Evolutionary conservation across 2,329 filamentous ascomycete species (phyloP), one percentile per base, ranked within the genome.

Genomic region (Westerdykella ornata): DNA sequence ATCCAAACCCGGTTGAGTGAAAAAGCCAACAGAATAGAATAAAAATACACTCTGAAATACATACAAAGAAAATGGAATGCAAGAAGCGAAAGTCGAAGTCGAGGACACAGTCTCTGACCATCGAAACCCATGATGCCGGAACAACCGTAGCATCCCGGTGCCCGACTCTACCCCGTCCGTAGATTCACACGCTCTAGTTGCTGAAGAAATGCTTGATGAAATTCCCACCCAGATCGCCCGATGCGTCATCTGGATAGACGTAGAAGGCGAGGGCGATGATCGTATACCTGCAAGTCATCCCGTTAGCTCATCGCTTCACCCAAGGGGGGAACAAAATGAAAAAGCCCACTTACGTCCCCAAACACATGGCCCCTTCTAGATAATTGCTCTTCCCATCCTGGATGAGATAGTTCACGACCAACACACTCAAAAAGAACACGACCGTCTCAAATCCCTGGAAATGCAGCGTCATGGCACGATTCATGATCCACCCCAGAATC

Each of bases 361-460:
- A 53, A 48, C 71, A 74, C 71, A 74, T 74, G 41, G 82, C 81
- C 12, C 87, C 87, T 68, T 94, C 87, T 11, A 94, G 77, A 56
- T 92, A 94, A 60, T 94, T 94, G 62, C 82, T 88, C 62, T 88
- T 77, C 9, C 87, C 87, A 57, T 94, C 88, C 46, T 90, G 72
- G 37, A 94, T 87, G 45, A 94, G 69, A 61, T 92, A 94, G 67
- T 90, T 92, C 66, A 90, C 85, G 48, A 94, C 88, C 49, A 94
- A 81, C 6, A 88, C 82, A 38, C 81, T 85, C 38, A 90, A 80
- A 65, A 94, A 94, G 56, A 94, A 77, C 42, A 84, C 86, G 16
- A 92, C 84, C 0, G 87, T 94, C 74, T 94, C 87, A 66, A 94
- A 94, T 37, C 88, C 75, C 45, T 87, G 87, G 65, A 94, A 94